These are phyloP conservation scores for Endogone sp. DNA, from an alignment of 192 early-diverging fungal genomes.

Conservation along the genomic window DNA sequence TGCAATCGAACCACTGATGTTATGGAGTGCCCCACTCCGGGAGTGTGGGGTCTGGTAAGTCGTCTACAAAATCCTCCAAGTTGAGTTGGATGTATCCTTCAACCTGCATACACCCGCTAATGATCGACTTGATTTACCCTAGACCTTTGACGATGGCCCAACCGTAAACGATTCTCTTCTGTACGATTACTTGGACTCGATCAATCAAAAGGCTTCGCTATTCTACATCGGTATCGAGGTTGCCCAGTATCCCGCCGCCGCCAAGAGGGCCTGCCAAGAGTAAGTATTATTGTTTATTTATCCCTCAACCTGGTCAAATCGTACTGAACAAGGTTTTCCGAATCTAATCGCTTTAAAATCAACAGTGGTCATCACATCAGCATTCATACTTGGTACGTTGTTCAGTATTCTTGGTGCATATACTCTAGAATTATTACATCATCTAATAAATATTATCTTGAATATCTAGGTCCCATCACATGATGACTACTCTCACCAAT, in stretches of 20 bases:
- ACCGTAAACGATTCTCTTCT: slow-evolving; percentile 39
- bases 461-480: slow-evolving; percentile 52
- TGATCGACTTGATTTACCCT: too few species aligned
- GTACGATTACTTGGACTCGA: slow-evolving; percentile 35
- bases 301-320: too few species aligned
- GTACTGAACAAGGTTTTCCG: too few species aligned
- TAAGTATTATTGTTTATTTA: too few species aligned
- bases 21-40: neutral
- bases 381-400: slow-evolving; percentile 62
- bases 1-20: neutral
- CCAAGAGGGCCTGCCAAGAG: slow-evolving; percentile 39
- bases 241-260: slow-evolving; percentile 37
- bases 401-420: too few species aligned
- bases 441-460: too few species aligned
- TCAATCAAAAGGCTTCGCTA: slow-evolving; percentile 55
- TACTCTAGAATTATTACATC: too few species aligned
- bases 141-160: slow-evolving; percentile 67
- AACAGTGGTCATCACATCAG: slow-evolving; percentile 58
- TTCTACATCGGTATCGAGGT: slow-evolving; percentile 63
- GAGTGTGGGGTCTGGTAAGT: neutral
- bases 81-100: too few species aligned
- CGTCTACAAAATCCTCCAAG: too few species aligned
- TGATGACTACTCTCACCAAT: slow-evolving; percentile 47
- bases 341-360: too few species aligned
- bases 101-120: too few species aligned